Conservation (phyloP, 306 rosid genomes). For the Cotoneaster glaucophyllus region DNA sequence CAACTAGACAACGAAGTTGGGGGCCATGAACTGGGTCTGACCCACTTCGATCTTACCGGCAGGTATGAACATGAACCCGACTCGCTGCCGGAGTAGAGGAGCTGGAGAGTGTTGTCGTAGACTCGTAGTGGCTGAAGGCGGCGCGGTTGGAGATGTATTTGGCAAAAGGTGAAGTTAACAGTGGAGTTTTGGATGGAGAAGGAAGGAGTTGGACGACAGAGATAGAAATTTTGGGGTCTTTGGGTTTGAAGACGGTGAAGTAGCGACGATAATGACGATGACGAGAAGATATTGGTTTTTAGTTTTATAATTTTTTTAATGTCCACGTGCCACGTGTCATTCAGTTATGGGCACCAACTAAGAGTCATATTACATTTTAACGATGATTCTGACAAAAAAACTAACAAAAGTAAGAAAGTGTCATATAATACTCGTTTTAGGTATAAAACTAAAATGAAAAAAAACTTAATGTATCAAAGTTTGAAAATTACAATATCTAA, state of each 20-base stretch:
- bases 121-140: conserved; percentile 63
- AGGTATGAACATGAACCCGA: conserved; percentile 94
- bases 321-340: too few relatives aligned
- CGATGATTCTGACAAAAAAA: too few relatives aligned
- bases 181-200: conserved; percentile 60
- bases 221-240: conserved; percentile 62
- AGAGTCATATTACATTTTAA: too few relatives aligned
- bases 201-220: conserved; percentile 64
- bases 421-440: too few relatives aligned
- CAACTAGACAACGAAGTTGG: conserved; percentile 62
- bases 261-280: conserved; percentile 45
- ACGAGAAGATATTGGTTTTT: conserved; percentile 30
- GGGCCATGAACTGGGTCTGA: conserved; percentile 64
- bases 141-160: conserved; percentile 72
- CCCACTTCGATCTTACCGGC: conserved; percentile 68
- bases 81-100: conserved; percentile 54
- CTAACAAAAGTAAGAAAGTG: too few relatives aligned
- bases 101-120: conserved; percentile 81
- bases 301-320: too few relatives aligned
- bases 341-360: too few relatives aligned
- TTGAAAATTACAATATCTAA: too few relatives aligned
- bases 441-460: too few relatives aligned
- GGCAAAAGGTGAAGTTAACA: conserved; percentile 70
- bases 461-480: too few relatives aligned
- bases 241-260: conserved; percentile 75